Evolutionary conservation across 2,329 filamentous ascomycete species (phyloP).

Genomic region (Septoria linicola): DNA sequence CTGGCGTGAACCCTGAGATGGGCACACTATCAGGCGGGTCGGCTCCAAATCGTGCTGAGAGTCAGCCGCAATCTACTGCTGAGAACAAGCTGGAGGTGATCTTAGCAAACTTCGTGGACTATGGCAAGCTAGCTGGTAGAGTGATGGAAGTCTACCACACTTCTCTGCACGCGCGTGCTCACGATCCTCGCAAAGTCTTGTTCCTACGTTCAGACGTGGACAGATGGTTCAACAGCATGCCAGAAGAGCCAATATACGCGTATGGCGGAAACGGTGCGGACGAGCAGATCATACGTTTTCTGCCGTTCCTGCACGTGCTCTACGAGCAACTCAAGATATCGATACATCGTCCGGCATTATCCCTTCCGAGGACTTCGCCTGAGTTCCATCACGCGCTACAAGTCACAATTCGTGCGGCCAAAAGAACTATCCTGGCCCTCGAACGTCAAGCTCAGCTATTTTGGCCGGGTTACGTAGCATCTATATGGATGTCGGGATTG

Average conservation of each 20-base stretch:
- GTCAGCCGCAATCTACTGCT: background rate
- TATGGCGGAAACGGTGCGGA: slow-evolving; percentile 22
- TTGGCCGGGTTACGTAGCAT: slow-evolving; percentile 41
- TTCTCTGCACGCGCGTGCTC: slow-evolving; percentile 24
- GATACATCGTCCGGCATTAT: slow-evolving; percentile 40
- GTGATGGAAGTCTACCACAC: slow-evolving; percentile 29
- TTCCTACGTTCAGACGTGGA: slow-evolving; percentile 30
- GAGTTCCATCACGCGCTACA: slow-evolving; percentile 39
- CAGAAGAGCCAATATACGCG: slow-evolving; percentile 22
- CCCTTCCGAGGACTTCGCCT: slow-evolving; percentile 31
- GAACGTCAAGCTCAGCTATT: slow-evolving; percentile 26
- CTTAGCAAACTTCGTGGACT: slow-evolving; percentile 29
- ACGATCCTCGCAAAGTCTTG: slow-evolving; percentile 24
- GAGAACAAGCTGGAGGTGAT: slow-evolving; percentile 24
- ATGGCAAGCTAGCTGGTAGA: slow-evolving; percentile 27
- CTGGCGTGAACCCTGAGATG: background rate
- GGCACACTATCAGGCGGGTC: background rate
- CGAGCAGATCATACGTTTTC: slow-evolving; percentile 24
- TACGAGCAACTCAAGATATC: slow-evolving; percentile 40
- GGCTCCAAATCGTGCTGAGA: background rate
- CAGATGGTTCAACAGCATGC: slow-evolving; percentile 30
- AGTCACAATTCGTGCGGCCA: slow-evolving; percentile 34
- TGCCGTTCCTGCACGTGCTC: slow-evolving; percentile 36
- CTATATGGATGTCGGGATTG: slow-evolving; percentile 42
- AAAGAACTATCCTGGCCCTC: slow-evolving; percentile 34